Evolutionary conservation across 2,329 filamentous ascomycete genomes (phyloP), one percentile per base, ranked within the genome.

Genomic region (Hypoxylon sp.): DNA sequence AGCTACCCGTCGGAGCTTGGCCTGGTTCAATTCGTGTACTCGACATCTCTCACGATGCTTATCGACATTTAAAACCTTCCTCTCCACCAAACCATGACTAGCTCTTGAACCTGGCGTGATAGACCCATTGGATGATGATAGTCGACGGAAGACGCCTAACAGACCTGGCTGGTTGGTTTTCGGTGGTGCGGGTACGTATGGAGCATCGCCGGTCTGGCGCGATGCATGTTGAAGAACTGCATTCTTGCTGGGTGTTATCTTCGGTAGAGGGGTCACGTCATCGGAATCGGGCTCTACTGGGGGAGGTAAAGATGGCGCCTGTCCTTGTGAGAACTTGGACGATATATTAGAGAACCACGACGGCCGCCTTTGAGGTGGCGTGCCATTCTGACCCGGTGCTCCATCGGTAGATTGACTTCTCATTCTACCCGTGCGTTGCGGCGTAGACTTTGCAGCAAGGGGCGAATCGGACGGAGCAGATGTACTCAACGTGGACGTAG

Each of bases 261-360:
- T 80, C 20, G 80, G 79, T 13, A 77, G 71, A 34, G 71, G 74
- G 43, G 73, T 67, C 37, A 81, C 76, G 57, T 72, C 70, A 20
- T 63, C 63, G 20, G 19, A 50, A 36, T 57, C 56, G 58, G 36
- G 21, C 5, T 5, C 12, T 52, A 72, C 59, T 19, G 67, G 54
- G 12, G 70, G 44, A 20, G 70, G 71, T 20, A 69, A 42, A 61
- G 62, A 46, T 51, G 61, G 26, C n/a, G n/a, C n/a, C n/a, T n/a
- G n/a, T n/a, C n/a, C n/a, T n/a, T n/a, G n/a, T 2, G 89, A 91
- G 74, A 97, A 96, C 69, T 96, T 97, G 60, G 90, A 93, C 59
- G 91, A 95, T 61, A 97, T 84, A 67, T 86, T 96, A 48, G 90
- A 90, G 66, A 97, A 92, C 94, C 94, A 99, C 9, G 92, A 96